These are phyloP conservation scores for Drechslera avenae DNA, from an alignment of 2,329 filamentous ascomycete genomes.

Conservation along the genomic window DNA sequence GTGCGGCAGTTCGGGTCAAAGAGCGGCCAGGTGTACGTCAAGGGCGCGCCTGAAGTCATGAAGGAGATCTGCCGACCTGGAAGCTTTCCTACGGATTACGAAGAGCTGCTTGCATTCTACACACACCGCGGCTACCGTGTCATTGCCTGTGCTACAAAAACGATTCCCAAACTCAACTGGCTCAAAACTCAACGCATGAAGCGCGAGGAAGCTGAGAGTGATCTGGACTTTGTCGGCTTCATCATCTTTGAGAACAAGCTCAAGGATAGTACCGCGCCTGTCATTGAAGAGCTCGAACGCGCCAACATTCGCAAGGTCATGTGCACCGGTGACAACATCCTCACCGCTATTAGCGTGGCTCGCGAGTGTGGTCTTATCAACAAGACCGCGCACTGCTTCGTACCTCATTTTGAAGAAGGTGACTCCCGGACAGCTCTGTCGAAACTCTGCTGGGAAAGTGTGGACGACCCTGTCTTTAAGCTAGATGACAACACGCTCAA, in stretches of 20 bases:
- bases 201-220: conserved; percentile 79
- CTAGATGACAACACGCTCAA: conserved; percentile 81
- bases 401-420: conserved; percentile 86
- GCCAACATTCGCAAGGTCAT: conserved; percentile 90
- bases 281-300: conserved; percentile 79
- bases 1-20: conserved; percentile 85
- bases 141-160: conserved; percentile 91
- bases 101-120: conserved; percentile 86
- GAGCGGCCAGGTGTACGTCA: conserved; percentile 88
- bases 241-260: conserved; percentile 99
- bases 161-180: conserved; percentile 87
- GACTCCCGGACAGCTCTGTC: conserved; percentile 74
- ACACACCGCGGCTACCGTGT: conserved; percentile 96
- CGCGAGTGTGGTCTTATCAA: conserved; percentile 86
- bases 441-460: conserved; percentile 85
- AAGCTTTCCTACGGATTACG: conserved; percentile 86
- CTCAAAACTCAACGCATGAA: conserved; percentile 94
- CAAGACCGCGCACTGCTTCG: conserved; percentile 83
- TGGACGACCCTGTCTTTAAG: conserved; percentile 80
- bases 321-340: conserved; percentile 97
- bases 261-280: conserved; percentile 80
- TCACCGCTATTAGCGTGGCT: conserved; percentile 94
- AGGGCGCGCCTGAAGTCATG: conserved; percentile 96
- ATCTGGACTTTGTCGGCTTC: conserved; percentile 88
- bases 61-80: conserved; percentile 85